A percentile compares a stretch with the other conserved stretches of the same genome.
Evolutionary conservation across 2,329 filamentous ascomycete species (phyloP).

Genomic region (Fusarium sp.): DNA sequence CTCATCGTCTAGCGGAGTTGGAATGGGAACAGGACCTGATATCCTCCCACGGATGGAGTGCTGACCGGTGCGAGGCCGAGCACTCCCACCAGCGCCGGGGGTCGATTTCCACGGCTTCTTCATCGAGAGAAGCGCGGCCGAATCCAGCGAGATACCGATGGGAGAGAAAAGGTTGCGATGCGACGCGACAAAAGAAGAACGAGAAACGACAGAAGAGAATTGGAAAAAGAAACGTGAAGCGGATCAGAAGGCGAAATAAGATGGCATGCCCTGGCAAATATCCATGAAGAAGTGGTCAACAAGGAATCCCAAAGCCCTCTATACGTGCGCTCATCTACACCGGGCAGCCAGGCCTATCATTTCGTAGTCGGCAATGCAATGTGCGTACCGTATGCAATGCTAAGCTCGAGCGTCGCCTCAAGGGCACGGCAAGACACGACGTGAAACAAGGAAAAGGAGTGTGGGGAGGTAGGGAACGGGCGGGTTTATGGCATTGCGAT

Average conservation of each 20-base stretch:
- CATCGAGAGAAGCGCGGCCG: conserved; percentile 43
- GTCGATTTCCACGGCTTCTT: conserved; percentile 57
- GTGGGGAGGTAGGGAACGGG: conserved; percentile 31
- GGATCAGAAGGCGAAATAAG: conserved; percentile 22
- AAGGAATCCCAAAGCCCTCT: conserved; percentile 37
- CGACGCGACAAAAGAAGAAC: conserved; percentile 15
- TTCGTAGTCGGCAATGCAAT: conserved; percentile 18
- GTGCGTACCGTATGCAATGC: neutral
- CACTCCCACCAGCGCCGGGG: conserved; percentile 46
- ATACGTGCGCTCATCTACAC: conserved; percentile 39
- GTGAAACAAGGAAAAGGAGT: conserved; percentile 37
- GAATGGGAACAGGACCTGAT: conserved; percentile 67
- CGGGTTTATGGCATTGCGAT: conserved; percentile 42
- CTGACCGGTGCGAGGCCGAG: conserved; percentile 44
- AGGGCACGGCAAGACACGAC: conserved; percentile 25
- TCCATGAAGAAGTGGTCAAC: conserved; percentile 35
- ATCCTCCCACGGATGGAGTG: conserved; percentile 66
- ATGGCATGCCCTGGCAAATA: conserved; percentile 36
- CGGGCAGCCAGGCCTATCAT: conserved; percentile 41
- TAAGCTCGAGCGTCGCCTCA: conserved; percentile 19
- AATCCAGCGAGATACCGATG: conserved; percentile 1
- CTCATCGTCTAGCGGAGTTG: conserved; percentile 58
- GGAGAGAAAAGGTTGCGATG: conserved; percentile 8
- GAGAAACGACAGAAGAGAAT: conserved; percentile 27
- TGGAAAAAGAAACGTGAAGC: conserved; percentile 16